Conservation (phyloP, 164 flowering plant genomes). For the Houttuynia cordata region DNA sequence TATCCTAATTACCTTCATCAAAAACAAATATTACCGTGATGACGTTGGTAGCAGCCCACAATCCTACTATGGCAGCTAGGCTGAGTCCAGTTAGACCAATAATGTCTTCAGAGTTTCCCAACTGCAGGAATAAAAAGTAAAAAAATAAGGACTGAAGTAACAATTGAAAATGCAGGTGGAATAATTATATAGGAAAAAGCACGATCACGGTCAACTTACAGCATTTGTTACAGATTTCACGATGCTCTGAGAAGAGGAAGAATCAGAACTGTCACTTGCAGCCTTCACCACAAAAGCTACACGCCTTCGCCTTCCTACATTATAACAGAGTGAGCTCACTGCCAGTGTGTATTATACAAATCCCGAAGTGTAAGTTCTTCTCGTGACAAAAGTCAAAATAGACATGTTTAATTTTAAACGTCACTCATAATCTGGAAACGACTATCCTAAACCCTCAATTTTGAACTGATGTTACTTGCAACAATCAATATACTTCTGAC, state of each 20-base stretch:
- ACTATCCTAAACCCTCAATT: too few relatives aligned
- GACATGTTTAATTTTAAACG: too few relatives aligned
- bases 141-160: not conserved
- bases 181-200: too few relatives aligned
- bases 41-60: not conserved
- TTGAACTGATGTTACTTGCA: too few relatives aligned
- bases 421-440: too few relatives aligned
- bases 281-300: not conserved
- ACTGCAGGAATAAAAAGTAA: not conserved
- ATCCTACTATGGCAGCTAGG: not conserved
- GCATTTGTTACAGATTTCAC: not conserved
- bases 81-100: not conserved
- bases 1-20: not conserved
- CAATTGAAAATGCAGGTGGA: not conserved
- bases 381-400: too few relatives aligned
- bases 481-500: too few relatives aligned
- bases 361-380: too few relatives aligned
- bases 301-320: not conserved
- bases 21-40: not conserved
- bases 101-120: not conserved
- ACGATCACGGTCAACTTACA: not conserved
- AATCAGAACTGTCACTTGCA: not conserved
- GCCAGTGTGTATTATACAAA: too few relatives aligned
- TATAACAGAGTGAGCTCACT: too few relatives aligned
- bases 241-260: not conserved